Base-by-base conservation (phyloP, 73 alveolate genomes). In the Paramecium tetraurelia region DNA sequence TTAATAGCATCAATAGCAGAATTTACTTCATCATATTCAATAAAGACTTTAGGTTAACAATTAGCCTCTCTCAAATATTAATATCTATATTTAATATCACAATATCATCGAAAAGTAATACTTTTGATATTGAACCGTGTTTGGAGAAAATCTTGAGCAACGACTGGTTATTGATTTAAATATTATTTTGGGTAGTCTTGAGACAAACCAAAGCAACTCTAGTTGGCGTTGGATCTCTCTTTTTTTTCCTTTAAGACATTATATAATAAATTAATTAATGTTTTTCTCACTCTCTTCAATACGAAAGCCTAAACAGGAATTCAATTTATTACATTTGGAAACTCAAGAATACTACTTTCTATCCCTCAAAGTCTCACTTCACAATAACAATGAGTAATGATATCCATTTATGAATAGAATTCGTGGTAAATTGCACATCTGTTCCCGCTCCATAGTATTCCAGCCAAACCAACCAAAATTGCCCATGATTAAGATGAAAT, bases 381-480 rank as follows among this genome's bases (percentile, higher is more conserved):
- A 63, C 12, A 86, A 86, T 40, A 59, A 72, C 3, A 58, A 86
- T 48, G 93, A 86, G 93, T 86, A 59, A 86, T 29, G 1, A 29
- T 20, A 2, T 9, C 20, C 46, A 22, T 33, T 35, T 38, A 72
- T 11, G 12, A 5, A 21, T 72, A 72, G 94, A 58, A 71, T 70
- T 27, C 57, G 76, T 24, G 96, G 96, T 36, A 92, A 92, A 44
- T 92, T 93, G 33, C 96, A 93, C 59, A 69, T 93, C 20, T 90
- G 96, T 63, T 71, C 95, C 35, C 43, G 96, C 8, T 93, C 95
- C 38, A 9, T 93, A 18, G 93, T 93, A 10, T 93, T 93, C 72
- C 92, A 93, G 63, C 96, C 96, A 16, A 36, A 48, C 50, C 58
- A 38, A 50, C 40, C 75, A 3, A 92, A 77, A 27, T 44, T 31